Evolutionary conservation across 768 basidiomycete genomes (phyloP), one percentile per base, ranked within the genome.

Genomic region (Tubosaeta sp.): DNA sequence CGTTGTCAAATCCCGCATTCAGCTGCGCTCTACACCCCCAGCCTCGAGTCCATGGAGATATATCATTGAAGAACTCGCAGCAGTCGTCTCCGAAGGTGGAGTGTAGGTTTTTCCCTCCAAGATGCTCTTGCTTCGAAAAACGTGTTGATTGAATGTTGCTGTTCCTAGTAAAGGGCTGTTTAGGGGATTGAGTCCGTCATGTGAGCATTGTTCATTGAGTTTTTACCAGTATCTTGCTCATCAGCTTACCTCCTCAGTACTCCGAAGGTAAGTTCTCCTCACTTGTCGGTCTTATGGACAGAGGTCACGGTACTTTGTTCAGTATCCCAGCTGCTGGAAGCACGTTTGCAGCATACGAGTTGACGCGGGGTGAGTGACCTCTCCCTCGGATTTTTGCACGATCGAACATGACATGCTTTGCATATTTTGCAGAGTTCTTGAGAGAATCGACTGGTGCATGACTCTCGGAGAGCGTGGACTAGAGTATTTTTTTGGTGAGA

Each of bases 271-370:
- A 22, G 41, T 19, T 24, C 14, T 31, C 18, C 27, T 12, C 10
- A 9, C 35, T 4, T 6, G 2, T 16, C 27, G 13, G 27, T 0
- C 4, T 8, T 46, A n/a, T 30, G 27, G 43, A 2, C 19, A 22
- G 4, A 32, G 7, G 6, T 42, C 19, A 52, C 12, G 11, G 3
- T 44, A 1, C 43, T 42, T 3, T 30, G 43, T 16, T 32, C 46
- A 92, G 91, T 68, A 91, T 94, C 60, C 94, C 94, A 13, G 90
- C 94, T 6, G 93, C 92, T 12, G 94, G 83, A 38, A 84, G 86
- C 57, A 96, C 94, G 3, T 95, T 96, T 58, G 86, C 89, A 11
- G 87, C 88, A 0, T 96, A 87, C 61, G 93, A 96, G 66, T 62
- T 94, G 24, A 90, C 85, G 0, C 71, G 90, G 73, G 86, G 85